A percentile compares a stretch with the other conserved stretches of the same genome.
Evolutionary conservation across 345 rosid genomes (phyloP).

Genomic region (Camelina laxa): DNA sequence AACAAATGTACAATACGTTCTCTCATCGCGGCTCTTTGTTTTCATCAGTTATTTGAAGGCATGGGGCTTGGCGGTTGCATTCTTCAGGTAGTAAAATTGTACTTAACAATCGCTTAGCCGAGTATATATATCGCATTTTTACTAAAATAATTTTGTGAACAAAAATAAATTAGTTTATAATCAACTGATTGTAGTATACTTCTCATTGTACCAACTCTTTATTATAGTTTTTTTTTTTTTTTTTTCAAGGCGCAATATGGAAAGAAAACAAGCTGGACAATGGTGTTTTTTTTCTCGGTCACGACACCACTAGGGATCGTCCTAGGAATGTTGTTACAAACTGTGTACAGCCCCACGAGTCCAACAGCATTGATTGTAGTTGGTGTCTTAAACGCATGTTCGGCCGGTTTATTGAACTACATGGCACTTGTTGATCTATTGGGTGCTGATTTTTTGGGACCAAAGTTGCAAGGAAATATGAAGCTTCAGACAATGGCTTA

Average conservation of each 20-base stretch:
- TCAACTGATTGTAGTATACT: not conserved
- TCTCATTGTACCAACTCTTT: not conserved
- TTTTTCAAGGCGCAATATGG: slow-evolving; percentile 50
- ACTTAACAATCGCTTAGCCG: not conserved
- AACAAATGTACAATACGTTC: slow-evolving; percentile 40
- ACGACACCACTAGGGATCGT: slow-evolving; percentile 56
- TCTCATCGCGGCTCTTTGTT: slow-evolving; percentile 42
- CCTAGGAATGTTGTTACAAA: slow-evolving; percentile 49
- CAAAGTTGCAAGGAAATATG: slow-evolving; percentile 47
- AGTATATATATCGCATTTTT: not conserved
- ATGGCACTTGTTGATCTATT: slow-evolving; percentile 57
- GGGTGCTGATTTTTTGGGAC: slow-evolving; percentile 53
- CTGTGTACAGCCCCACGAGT: slow-evolving; percentile 42
- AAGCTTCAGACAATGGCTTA: slow-evolving; percentile 46
- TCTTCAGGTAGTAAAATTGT: slow-evolving; percentile 22
- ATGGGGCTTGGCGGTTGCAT: slow-evolving; percentile 43
- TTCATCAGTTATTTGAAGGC: slow-evolving; percentile 43
- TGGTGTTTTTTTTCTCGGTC: slow-evolving; percentile 52
- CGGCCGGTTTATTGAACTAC: slow-evolving; percentile 50
- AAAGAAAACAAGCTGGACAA: slow-evolving; percentile 28
- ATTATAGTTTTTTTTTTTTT: not conserved
- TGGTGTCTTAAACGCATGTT: slow-evolving; percentile 46
- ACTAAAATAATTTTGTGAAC: not conserved
- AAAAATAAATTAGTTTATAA: too few species aligned
- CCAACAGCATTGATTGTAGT: slow-evolving; percentile 52